Percentiles rank a stretch among this genome's conserved stretches.
These are phyloP conservation scores for Fusarium napiforme DNA, from an alignment of 2,329 filamentous ascomycete genomes.

Conservation along the genomic window DNA sequence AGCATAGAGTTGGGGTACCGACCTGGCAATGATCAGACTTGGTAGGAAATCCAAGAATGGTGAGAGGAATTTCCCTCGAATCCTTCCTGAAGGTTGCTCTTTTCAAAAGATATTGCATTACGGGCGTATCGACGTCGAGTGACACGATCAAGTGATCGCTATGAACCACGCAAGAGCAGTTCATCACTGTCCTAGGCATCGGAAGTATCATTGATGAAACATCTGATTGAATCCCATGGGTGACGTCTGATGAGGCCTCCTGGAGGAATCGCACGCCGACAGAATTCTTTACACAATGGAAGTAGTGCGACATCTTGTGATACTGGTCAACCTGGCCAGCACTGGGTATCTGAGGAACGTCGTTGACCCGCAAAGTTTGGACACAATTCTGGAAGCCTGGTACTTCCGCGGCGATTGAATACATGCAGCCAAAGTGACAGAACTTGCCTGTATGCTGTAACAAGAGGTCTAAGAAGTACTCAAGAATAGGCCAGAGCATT, in stretches of 20 bases:
- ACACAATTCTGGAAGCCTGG: neutral
- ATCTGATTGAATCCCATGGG: too few relatives aligned
- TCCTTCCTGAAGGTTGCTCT: neutral
- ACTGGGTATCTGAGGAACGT: neutral
- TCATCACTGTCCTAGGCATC: neutral
- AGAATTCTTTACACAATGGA: neutral
- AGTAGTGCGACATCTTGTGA: conserved; percentile 7
- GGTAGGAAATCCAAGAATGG: neutral
- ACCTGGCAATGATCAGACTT: neutral
- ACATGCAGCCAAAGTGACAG: conserved; percentile 2
- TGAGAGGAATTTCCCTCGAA: neutral
- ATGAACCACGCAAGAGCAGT: neutral
- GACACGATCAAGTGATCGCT: neutral
- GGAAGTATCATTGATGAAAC: neutral
- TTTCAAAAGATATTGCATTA: neutral
- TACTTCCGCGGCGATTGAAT: neutral
- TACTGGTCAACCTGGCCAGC: neutral
- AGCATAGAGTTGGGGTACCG: accelerated
- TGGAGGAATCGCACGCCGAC: neutral
- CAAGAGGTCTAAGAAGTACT: neutral
- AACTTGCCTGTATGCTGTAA: neutral
- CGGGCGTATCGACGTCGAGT: neutral
- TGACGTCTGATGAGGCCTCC: neutral
- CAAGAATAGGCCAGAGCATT: conserved; percentile 8
- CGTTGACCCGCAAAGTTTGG: neutral